These are phyloP conservation scores for Cladophialophora psammophila DNA, from an alignment of 2,329 filamentous ascomycete species.

Conservation along the genomic window DNA sequence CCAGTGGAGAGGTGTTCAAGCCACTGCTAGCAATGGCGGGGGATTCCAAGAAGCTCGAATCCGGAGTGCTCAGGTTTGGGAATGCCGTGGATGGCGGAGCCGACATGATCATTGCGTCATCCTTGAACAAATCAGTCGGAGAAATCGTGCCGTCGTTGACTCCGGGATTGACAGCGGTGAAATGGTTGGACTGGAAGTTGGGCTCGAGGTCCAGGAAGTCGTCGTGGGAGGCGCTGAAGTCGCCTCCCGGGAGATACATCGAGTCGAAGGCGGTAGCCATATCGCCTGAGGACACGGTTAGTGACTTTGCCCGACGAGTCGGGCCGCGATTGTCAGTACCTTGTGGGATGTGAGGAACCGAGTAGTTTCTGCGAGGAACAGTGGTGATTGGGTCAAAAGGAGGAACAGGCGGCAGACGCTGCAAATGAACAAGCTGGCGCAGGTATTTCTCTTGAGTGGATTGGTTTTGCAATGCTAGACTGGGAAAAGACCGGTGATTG, in stretches of 20 bases:
- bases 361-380: slow-evolving; percentile 36
- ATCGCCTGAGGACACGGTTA: slow-evolving; percentile 31
- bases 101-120: slow-evolving; percentile 61
- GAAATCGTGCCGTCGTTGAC: slow-evolving; percentile 69
- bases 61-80: slow-evolving; percentile 75
- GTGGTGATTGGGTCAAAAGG: slow-evolving; percentile 41
- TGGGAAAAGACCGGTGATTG: slow-evolving; percentile 39
- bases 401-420: slow-evolving; percentile 44
- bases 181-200: slow-evolving; percentile 29
- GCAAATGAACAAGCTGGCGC: slow-evolving; percentile 39
- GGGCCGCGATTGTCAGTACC: slow-evolving; percentile 50
- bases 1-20: slow-evolving; percentile 39
- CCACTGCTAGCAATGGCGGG: slow-evolving; percentile 51
- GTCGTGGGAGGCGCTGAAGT: slow-evolving; percentile 37
- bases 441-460: slow-evolving; percentile 37
- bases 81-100: slow-evolving; percentile 79
- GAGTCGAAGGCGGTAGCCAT: slow-evolving; percentile 39
- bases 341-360: slow-evolving; percentile 36
- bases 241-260: slow-evolving; percentile 37
- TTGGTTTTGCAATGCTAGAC: slow-evolving; percentile 39
- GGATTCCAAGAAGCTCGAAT: slow-evolving; percentile 69
- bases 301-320: slow-evolving; percentile 47
- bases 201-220: slow-evolving; percentile 33
- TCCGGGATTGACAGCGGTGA: slow-evolving; percentile 23
- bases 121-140: slow-evolving; percentile 75